Conservation (phyloP, 1,284 basidiomycete species). For the Cystobasidium pallidum region DNA sequence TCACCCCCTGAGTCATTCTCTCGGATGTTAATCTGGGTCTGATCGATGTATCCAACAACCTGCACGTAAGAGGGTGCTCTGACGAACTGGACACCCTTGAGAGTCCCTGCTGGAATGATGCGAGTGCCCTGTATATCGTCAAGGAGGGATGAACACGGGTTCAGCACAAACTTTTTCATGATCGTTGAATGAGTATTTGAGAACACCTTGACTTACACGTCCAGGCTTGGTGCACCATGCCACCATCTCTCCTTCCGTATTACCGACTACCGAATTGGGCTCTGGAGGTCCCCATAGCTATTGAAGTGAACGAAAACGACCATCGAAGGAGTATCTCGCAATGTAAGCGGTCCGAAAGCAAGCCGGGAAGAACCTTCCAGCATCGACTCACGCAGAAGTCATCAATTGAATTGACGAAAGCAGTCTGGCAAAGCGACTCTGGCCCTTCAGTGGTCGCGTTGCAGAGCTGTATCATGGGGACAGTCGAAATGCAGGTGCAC, state of each 20-base stretch:
- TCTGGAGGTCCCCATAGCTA: conserved; percentile 47
- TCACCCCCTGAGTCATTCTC: conserved; percentile 66
- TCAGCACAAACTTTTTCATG: too few relatives aligned
- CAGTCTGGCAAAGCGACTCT: conserved; percentile 68
- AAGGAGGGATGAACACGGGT: too few relatives aligned
- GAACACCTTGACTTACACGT: conserved; percentile 16
- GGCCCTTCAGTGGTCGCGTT: conserved; percentile 70
- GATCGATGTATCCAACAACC: conserved; percentile 58
- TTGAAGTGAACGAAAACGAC: too few relatives aligned
- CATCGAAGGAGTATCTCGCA: too few relatives aligned
- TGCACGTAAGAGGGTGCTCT: conserved; percentile 58
- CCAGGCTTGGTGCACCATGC: conserved; percentile 47
- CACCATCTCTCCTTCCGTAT: conserved; percentile 49
- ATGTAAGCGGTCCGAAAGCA: too few relatives aligned
- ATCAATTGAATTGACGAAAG: conserved; percentile 51
- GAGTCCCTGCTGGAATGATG: conserved; percentile 53
- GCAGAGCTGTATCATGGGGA: conserved; percentile 58
- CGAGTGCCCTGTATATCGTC: conserved; percentile 49
- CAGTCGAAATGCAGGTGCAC: too few relatives aligned
- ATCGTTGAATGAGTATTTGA: too few relatives aligned
- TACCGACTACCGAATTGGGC: conserved; percentile 47
- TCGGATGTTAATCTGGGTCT: conserved; percentile 62
- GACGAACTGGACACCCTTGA: conserved; percentile 53
- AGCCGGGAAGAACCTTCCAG: too few relatives aligned
- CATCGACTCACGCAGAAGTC: conserved; percentile 48